Conservation (phyloP, 371 early-diverging fungal species). For the Mortierella sp. region DNA sequence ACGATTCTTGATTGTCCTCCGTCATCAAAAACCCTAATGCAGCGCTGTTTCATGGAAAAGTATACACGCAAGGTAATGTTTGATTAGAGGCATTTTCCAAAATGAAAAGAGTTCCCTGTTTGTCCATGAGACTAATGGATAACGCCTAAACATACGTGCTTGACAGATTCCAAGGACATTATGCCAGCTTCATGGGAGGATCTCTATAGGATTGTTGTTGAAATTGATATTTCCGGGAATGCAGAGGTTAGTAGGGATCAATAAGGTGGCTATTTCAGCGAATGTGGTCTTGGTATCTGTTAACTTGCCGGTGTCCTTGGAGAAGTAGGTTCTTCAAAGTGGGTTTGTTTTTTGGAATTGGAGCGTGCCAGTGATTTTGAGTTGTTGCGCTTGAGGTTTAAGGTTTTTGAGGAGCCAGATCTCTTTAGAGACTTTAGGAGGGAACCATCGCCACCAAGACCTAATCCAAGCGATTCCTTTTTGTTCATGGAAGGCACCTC, state of each 20-base stretch:
- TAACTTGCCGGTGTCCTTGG: constrained; percentile 50
- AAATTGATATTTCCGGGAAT: background rate
- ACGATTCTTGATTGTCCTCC: constrained; percentile 77
- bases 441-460: constrained; percentile 45
- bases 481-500: constrained; percentile 52
- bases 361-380: constrained; percentile 48
- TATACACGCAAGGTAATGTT: background rate
- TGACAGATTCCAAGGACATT: constrained; percentile 77
- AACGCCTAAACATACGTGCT: constrained; percentile 58
- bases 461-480: constrained; percentile 46
- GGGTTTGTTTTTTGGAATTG: constrained; percentile 53
- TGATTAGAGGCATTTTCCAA: background rate
- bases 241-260: too few relatives aligned
- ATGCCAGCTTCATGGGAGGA: constrained; percentile 62
- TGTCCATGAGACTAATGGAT: background rate
- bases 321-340: constrained; percentile 55
- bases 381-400: constrained; percentile 49
- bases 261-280: background rate
- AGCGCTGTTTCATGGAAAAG: constrained; percentile 55
- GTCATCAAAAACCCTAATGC: constrained; percentile 78
- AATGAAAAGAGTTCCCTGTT: too few relatives aligned
- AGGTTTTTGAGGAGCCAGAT: constrained; percentile 45
- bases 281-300: background rate
- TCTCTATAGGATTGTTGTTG: constrained; percentile 33
- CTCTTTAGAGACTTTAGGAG: constrained; percentile 49